Conservation (phyloP, 306 rosid species). For the Vigna nakashimae region DNA sequence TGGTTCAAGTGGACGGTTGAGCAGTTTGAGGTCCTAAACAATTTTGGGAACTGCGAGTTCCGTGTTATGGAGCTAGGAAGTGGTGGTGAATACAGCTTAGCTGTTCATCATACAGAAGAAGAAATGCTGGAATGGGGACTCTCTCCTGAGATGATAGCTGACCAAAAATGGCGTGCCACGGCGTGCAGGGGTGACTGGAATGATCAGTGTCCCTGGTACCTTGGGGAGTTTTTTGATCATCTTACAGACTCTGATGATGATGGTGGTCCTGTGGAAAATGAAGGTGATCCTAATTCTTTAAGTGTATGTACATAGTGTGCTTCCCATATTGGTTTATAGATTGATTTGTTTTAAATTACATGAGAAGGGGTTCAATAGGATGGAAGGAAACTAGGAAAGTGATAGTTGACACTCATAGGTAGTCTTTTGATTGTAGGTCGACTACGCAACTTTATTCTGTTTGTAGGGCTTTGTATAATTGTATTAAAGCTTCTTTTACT, state of each 20-base stretch:
- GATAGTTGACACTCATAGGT: neutral
- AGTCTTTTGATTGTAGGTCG: slow-evolving; percentile 7
- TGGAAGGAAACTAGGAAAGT: neutral
- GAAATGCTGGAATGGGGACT: slow-evolving; percentile 91
- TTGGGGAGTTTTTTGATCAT: slow-evolving; percentile 73
- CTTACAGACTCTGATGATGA: slow-evolving; percentile 63
- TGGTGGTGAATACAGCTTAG: slow-evolving; percentile 93
- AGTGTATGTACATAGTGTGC: neutral
- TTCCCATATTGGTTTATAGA: slow-evolving; percentile 14
- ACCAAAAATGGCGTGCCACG: slow-evolving; percentile 81
- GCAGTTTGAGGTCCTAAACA: slow-evolving; percentile 84
- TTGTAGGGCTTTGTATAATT: neutral
- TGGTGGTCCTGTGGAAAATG: slow-evolving; percentile 9
- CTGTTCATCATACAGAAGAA: slow-evolving; percentile 78
- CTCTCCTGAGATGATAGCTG: slow-evolving; percentile 78
- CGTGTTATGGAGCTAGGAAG: slow-evolving; percentile 82
- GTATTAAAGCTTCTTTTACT: neutral
- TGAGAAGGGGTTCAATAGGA: slow-evolving; percentile 27
- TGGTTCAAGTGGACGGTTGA: slow-evolving; percentile 99
- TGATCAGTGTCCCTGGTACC: slow-evolving; percentile 79
- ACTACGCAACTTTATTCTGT: neutral
- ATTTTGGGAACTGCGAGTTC: slow-evolving; percentile 74
- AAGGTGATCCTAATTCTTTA: slow-evolving; percentile 34
- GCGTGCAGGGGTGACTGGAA: slow-evolving; percentile 73
- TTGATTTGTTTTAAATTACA: neutral